phyloP scores from a whole-genome alignment of 306 rosid species.

The Senna siamea region DNA sequence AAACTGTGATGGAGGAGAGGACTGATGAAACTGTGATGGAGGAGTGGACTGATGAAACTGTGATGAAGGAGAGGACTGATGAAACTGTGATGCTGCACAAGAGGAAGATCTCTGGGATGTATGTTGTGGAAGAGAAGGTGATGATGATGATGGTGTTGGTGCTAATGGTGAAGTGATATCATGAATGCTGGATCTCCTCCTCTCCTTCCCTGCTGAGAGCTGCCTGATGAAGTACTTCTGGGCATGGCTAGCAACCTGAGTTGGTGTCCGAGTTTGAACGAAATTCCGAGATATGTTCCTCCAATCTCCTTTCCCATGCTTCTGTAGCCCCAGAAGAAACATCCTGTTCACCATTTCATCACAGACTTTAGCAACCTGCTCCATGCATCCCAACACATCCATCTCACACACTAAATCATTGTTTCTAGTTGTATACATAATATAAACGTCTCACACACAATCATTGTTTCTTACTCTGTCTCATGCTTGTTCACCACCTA shows the following conservation, averaged over 20 bases:
- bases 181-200: slow-evolving; percentile 95
- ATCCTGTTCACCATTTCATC: slow-evolving; percentile 51
- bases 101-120: slow-evolving; percentile 49
- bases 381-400: too few species aligned
- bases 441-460: too few species aligned
- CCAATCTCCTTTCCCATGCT: slow-evolving; percentile 96
- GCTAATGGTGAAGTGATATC: slow-evolving; percentile 73
- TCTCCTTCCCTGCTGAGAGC: slow-evolving; percentile 84
- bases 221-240: slow-evolving; percentile 94
- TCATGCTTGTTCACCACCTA: too few species aligned
- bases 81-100: too few species aligned
- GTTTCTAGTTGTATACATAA: too few species aligned
- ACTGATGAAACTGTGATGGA: too few species aligned
- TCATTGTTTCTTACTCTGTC: too few species aligned
- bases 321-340: slow-evolving; percentile 84
- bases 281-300: slow-evolving; percentile 85
- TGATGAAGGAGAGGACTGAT: too few species aligned
- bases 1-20: too few species aligned
- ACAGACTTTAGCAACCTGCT: not conserved
- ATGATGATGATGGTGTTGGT: not conserved
- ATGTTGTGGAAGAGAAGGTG: slow-evolving; percentile 47
- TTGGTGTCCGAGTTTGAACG: slow-evolving; percentile 78
- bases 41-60: too few species aligned
- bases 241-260: slow-evolving; percentile 98
- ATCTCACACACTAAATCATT: too few species aligned